phyloP scores from a whole-genome alignment of 441 rosid species.

The Populus trichocarpa region DNA sequence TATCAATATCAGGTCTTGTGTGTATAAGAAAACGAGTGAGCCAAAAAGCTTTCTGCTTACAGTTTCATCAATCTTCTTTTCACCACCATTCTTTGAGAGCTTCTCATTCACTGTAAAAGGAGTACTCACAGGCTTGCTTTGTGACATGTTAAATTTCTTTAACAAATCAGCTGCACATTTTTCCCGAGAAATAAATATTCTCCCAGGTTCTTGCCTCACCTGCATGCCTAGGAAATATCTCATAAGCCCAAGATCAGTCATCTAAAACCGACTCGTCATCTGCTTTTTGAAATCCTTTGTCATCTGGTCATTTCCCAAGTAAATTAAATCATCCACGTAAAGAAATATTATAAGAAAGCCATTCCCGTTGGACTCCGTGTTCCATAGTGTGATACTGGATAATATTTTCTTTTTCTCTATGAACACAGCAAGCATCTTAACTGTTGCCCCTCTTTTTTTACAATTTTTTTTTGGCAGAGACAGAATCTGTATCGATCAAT shows the following conservation, averaged over 20 bases:
- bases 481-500: slow-evolving; percentile 61
- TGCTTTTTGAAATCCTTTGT: no score
- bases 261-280: no score
- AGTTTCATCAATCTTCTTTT: background rate
- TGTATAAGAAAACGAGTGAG: background rate
- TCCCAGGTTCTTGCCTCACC: no score
- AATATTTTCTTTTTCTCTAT: background rate
- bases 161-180: background rate
- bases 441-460: background rate
- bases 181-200: background rate
- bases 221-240: no score
- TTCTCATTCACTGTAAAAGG: no score
- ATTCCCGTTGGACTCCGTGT: background rate
- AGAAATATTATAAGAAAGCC: no score
- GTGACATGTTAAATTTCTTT: background rate
- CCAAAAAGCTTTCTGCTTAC: background rate
- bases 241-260: no score
- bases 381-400: background rate
- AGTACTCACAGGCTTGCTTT: background rate
- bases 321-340: no score
- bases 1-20: background rate
- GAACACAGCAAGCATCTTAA: background rate
- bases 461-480: slow-evolving; percentile 38
- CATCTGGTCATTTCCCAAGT: no score
- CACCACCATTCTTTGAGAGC: background rate